Conservation (phyloP, 1,139 yeast species). For the Geotrichum aggregatum region DNA sequence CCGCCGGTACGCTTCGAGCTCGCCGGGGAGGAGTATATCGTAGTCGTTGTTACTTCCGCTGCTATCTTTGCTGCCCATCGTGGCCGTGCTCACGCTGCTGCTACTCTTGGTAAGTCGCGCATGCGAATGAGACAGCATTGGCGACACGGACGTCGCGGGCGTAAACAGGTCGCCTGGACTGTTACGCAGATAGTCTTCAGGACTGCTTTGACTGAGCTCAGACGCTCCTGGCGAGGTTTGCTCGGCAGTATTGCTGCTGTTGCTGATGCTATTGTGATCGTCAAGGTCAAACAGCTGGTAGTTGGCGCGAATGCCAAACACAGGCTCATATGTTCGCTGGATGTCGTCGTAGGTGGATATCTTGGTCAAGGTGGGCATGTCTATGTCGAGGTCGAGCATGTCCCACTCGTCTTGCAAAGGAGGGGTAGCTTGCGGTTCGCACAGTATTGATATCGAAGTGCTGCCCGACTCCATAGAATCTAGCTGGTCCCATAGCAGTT, state of each 20-base stretch:
- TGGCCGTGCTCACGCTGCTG: no score
- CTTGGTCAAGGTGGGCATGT: neutral
- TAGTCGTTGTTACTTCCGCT: no score
- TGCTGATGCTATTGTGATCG: no score
- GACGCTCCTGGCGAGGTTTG: neutral
- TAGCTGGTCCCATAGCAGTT: conserved; percentile 14
- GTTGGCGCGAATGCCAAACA: neutral
- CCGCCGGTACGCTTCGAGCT: conserved; percentile 7
- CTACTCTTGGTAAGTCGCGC: no score
- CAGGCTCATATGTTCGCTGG: neutral
- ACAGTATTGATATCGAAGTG: conserved; percentile 8
- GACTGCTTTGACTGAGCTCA: neutral
- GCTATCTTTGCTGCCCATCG: no score
- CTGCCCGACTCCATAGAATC: conserved; percentile 13
- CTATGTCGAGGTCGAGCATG: neutral
- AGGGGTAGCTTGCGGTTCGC: neutral
- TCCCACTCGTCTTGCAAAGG: neutral
- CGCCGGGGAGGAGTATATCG: conserved; percentile 9
- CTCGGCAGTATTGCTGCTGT: neutral
- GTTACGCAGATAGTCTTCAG: neutral
- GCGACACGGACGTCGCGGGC: neutral
- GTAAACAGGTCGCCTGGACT: neutral
- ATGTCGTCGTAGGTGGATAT: no score
- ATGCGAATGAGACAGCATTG: neutral
- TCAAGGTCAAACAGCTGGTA: neutral